Conservation (phyloP, 2,329 filamentous ascomycete genomes). For the Neospermospora avenae region DNA sequence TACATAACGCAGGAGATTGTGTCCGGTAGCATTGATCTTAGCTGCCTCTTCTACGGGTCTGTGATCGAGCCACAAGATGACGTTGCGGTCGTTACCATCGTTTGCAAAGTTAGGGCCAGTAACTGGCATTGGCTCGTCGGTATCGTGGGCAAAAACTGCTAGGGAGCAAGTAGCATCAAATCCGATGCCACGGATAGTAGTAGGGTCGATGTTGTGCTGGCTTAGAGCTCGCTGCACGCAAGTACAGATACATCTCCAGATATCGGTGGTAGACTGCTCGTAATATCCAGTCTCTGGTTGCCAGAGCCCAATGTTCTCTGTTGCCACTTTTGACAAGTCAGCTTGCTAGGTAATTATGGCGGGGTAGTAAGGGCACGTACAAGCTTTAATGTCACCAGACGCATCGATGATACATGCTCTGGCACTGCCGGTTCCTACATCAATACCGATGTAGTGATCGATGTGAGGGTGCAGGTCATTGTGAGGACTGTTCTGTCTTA, state of each 20-base stretch:
- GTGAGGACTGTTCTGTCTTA: slow-evolving; percentile 30
- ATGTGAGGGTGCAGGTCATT: slow-evolving; percentile 39
- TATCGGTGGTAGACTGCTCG: slow-evolving; percentile 97
- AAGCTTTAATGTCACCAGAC: slow-evolving; percentile 78
- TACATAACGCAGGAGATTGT: slow-evolving; percentile 93
- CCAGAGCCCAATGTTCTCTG: slow-evolving; percentile 77
- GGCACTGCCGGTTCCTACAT: slow-evolving; percentile 94
- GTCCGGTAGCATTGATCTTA: slow-evolving; percentile 87
- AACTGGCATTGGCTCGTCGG: slow-evolving; percentile 86
- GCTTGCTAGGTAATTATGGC: slow-evolving; percentile 2
- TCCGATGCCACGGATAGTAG: slow-evolving; percentile 81
- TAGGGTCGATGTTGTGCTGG: slow-evolving; percentile 75
- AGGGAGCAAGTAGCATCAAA: slow-evolving; percentile 99
- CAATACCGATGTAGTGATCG: slow-evolving; percentile 76
- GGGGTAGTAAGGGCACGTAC: slow-evolving; percentile 19
- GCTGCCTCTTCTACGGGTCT: slow-evolving; percentile 86
- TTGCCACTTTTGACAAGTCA: slow-evolving; percentile 47
- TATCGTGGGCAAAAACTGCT: slow-evolving; percentile 83
- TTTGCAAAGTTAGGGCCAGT: slow-evolving; percentile 83
- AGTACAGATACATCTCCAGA: slow-evolving; percentile 91
- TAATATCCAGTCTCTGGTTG: slow-evolving; percentile 74
- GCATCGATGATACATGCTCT: slow-evolving; percentile 93
- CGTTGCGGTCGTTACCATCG: slow-evolving; percentile 81
- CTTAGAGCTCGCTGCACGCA: slow-evolving; percentile 80
- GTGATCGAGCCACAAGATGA: slow-evolving; percentile 97